Conservation (phyloP, 2,329 filamentous ascomycete genomes). For the Macrophomina phaseolina region DNA sequence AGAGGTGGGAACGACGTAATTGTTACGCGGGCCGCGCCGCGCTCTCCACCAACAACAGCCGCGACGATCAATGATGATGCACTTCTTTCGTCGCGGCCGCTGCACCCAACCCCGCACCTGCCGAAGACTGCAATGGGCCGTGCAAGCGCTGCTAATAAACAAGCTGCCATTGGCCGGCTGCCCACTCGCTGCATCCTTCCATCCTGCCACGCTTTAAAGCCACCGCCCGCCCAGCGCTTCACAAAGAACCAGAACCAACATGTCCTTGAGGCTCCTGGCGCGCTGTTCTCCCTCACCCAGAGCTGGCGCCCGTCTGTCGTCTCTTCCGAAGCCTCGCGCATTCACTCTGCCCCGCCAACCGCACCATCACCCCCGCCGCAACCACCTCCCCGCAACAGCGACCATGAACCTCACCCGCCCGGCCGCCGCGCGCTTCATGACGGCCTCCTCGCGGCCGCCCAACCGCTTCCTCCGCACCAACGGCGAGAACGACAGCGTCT, state of each 20-base stretch:
- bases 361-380: not conserved
- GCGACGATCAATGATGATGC: not conserved
- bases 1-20: not conserved
- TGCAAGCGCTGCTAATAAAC: not conserved
- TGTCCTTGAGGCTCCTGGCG: not conserved
- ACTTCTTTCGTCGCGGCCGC: not conserved
- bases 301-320: too few relatives aligned
- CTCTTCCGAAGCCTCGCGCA: too few relatives aligned
- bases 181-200: not conserved
- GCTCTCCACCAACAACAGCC: not conserved
- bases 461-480: conserved; percentile 49
- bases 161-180: not conserved
- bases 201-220: too few relatives aligned
- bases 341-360: too few relatives aligned
- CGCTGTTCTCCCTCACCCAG: not conserved
- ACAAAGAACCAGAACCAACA: not conserved
- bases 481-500: conserved; percentile 59
- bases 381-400: not conserved
- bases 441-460: not conserved
- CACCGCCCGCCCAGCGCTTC: too few relatives aligned
- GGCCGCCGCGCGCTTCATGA: not conserved
- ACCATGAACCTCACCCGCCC: conserved; percentile 4
- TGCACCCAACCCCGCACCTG: not conserved
- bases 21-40: not conserved
- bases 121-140: not conserved